Base-by-base conservation (phyloP, 331 rosid genomes). In the Malus hybrid region DNA sequence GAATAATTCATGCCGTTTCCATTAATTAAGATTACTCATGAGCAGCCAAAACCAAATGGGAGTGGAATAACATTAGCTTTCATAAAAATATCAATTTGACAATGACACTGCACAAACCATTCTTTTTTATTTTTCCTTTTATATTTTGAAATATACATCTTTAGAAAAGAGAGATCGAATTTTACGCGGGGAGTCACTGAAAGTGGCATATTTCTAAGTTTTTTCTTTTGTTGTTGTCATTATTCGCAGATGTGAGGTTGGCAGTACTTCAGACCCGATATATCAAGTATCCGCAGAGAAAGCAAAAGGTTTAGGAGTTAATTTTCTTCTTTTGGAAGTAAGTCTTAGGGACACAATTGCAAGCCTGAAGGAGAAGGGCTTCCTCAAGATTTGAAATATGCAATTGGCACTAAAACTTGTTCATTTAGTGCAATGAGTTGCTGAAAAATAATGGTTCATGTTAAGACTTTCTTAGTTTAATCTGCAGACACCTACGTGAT, bases 231-330 rank as follows among this genome's bases (percentile, higher is more conserved):
- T 52, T 52, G 6, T 52, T 52, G 27, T 56, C 27, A n/a, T 62
- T 73, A 48, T 80, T 82, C 76, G 84, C 78, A 80, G 88, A 78
- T 82, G 76, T 67, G 48, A 63, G 46, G 82, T 50, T 6, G 65
- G 72, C 28, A 22, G 70, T 22, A 76, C 69, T 10, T 76, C 70
- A 31, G 6, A 19, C 18, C 73, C 79, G 20, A 69, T 27, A 63
- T 83, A 18, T 73, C 74, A 80, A 20, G 82, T 70, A 50, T 83
- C 81, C 7, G 56, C 67, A 16, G 85, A 85, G 74, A 85, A 74
- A 48, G 79, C 81, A 7, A 77, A 70, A 75, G 74, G 74, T 3
- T 66, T 83, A 46, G 87, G 86, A 65, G 13, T 86, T 13, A 73
- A 81, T 34, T 83, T 79, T 67, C 70, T 63, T 27, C 78, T 86